These are phyloP conservation scores for Fraxinus albicans DNA, from an alignment of 305 asterid species.

Conservation along the genomic window DNA sequence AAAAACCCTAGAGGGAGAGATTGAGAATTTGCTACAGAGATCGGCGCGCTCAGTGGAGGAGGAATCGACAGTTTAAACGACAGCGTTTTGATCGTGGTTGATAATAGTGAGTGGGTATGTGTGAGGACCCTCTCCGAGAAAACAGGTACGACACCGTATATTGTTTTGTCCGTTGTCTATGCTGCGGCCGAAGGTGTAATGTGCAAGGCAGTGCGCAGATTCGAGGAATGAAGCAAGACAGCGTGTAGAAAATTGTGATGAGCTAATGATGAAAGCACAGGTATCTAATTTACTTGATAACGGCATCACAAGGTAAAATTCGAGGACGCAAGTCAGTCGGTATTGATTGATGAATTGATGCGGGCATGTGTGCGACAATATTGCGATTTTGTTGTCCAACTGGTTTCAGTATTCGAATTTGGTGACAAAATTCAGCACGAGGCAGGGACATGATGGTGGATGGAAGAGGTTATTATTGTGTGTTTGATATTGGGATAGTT, in stretches of 20 bases:
- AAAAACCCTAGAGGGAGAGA: slow-evolving; percentile 29
- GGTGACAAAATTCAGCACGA: neutral
- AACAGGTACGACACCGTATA: neutral
- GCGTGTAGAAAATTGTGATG: neutral
- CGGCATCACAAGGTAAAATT: neutral
- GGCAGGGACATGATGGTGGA: neutral
- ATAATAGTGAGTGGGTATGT: neutral
- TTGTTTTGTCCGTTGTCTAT: neutral
- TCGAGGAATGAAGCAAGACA: neutral
- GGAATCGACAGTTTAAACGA: slow-evolving; percentile 22
- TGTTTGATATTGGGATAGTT: neutral
- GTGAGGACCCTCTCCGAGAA: neutral
- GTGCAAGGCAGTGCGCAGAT: neutral
- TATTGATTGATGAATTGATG: neutral
- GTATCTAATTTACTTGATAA: neutral
- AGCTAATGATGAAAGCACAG: neutral
- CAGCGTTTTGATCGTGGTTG: neutral
- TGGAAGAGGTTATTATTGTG: neutral
- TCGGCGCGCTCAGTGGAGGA: slow-evolving; percentile 26
- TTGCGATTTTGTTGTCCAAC: neutral
- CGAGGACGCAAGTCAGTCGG: neutral
- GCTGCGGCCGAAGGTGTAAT: neutral
- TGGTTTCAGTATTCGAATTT: neutral
- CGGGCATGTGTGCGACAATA: neutral
- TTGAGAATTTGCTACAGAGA: slow-evolving; percentile 18